A percentile compares a stretch with the other conserved stretches of the same genome.
Evolutionary conservation across 2,329 filamentous ascomycete genomes (phyloP).

Genomic region (Ramularia endophylla): DNA sequence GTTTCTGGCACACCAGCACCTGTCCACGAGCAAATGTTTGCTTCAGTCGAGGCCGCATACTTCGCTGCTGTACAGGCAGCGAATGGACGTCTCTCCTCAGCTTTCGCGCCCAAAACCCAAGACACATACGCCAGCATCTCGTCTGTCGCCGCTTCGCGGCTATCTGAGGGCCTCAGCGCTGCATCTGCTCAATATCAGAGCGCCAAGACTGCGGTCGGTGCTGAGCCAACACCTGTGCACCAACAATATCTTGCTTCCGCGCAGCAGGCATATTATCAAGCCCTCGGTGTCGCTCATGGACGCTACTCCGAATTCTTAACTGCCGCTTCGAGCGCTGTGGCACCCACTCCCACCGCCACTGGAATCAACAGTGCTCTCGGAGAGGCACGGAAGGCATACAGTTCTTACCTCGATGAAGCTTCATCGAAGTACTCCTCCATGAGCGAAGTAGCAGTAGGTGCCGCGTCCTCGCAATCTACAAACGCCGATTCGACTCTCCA

Average conservation of each 20-base stretch:
- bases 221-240: conserved; percentile 54
- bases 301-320: conserved; percentile 70
- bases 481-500: conserved; percentile 14
- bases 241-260: conserved; percentile 53
- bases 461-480: conserved; percentile 9
- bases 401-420: conserved; percentile 29
- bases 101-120: conserved; percentile 33
- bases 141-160: conserved; percentile 62
- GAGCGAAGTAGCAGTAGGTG: conserved; percentile 20
- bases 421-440: conserved; percentile 24
- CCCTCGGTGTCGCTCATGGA: conserved; percentile 70
- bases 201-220: conserved; percentile 60
- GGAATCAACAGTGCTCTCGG: conserved; percentile 39
- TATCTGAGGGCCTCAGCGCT: conserved; percentile 63
- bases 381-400: conserved; percentile 47
- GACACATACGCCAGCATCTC: conserved; percentile 49
- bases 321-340: conserved; percentile 65
- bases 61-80: conserved; percentile 59
- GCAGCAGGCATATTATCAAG: conserved; percentile 69
- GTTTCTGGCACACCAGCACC: conserved; percentile 65
- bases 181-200: conserved; percentile 66
- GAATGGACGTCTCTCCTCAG: conserved; percentile 52
- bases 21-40: conserved; percentile 61
- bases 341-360: conserved; percentile 56
- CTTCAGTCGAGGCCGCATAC: conserved; percentile 63